Base-by-base conservation (phyloP, 1,139 yeast genomes). In the Taiozyma sp. region DNA sequence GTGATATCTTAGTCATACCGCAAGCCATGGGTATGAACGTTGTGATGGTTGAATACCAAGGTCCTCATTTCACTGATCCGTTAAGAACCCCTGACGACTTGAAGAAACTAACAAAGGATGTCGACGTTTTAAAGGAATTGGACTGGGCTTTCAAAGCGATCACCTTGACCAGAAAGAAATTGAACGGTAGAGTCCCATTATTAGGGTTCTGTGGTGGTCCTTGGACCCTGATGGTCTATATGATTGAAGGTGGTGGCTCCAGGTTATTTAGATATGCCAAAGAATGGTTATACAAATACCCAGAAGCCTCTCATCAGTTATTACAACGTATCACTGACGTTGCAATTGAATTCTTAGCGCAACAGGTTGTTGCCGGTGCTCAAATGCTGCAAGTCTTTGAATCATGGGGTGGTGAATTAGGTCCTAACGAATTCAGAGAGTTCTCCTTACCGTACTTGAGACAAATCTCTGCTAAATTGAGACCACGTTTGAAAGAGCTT, bases 1-100 rank as follows among this genome's bases (percentile, higher is more conserved):
- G 93, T 64, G 99, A 93, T 68, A 93, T 93, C 61, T 76, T 93
- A 55, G 99, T 93, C 43, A 87, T 93, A 51, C 99, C 99, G 3
- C 99, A 93, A 71, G 99, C 98, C 7, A 86, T 93, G 91, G 99
- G 99, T 21, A 88, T 91, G 85, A 84, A 80, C 51, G 96, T 93
- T 43, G 85, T 88, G 64, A 93, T 93, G 96, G 74, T 88, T 44
- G 99, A 93, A 55, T 95, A 96, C 47, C 85, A 85, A 56, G 99
- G 99, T 1, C 99, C 99, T 2, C 88, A 85, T 47, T 93, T 93
- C 68, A 91, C 89, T 1, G 83, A 82, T 47, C 99, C 99, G 16
- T 74, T 93, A 61, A 81, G 98, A 66, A 71, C 71, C 2, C 88
- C 88, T 5, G 76, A 74, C 47, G 96, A 90, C 61, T 72, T 91